Base-by-base conservation (phyloP, 1,139 yeast genomes). In the Magnusiomyces magnusii region DNA sequence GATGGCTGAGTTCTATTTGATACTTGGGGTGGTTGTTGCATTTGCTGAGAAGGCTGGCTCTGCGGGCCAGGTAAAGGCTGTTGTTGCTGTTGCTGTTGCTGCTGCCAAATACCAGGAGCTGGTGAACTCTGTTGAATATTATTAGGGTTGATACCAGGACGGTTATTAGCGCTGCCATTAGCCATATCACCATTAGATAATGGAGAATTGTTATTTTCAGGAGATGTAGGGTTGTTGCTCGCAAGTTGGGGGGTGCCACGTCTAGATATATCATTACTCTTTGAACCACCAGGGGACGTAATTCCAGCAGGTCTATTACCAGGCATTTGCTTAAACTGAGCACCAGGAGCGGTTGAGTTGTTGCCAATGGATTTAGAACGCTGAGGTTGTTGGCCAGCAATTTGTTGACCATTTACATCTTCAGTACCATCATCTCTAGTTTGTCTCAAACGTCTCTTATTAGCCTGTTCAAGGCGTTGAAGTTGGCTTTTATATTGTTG, bases 211-310 rank as follows among this genome's bases (percentile, higher is more conserved):
- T 47, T 49, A 21, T 41, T 53, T 23, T 47, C 51, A 27, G 52
- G 69, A 25, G 66, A 69, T 1, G 73, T 71, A 31, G 7, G 7
- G 13, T 31, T 31, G 58, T 68, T 72, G 57, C 69, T 69, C 24
- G 66, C 60, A 60, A 68, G 58, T 61, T 70, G 70, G 9, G 72
- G 70, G 5, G 71, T 68, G 19, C 66, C 67, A 2, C 71, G 64
- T 50, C 59, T 62, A 41, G 52, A 59, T 54, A 58, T 54, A 7
- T 62, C 65, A 3, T 19, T 19, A 24, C 53, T 51, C 21, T 51
- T 51, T 5, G 62, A 61, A 21, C 63, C 57, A n/a, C 65, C 59
- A 31, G 68, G 67, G 21, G 69, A 65, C 13, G 65, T 61, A 9
- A 64, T 63, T 24, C 55, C 44, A 47, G 57, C 54, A 23, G 62